phyloP scores from a whole-genome alignment of 2,329 filamentous ascomycete genomes.

The Blastomyces parvus region DNA sequence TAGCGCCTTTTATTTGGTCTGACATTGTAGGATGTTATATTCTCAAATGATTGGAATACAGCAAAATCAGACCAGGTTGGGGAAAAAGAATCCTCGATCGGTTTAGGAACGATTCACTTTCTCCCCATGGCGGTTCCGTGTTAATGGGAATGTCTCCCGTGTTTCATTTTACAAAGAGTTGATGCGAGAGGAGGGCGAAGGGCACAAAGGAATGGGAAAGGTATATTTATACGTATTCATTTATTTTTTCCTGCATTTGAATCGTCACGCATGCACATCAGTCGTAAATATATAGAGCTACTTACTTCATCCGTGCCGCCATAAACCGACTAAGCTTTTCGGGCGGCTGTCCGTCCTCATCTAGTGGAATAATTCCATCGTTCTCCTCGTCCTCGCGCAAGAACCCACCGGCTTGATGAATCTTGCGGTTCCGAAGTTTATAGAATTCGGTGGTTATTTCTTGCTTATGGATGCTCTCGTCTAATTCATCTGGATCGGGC shows the following conservation, averaged over 20 bases:
- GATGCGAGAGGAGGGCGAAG: neutral
- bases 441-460: conserved; percentile 79
- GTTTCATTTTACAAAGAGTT: neutral
- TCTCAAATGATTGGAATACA: neutral
- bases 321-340: conserved; percentile 40
- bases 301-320: conserved; percentile 35
- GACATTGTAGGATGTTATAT: neutral
- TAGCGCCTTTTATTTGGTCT: conserved; percentile 1
- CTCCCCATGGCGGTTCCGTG: conserved; percentile 4
- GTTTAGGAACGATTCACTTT: neutral
- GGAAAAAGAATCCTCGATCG: neutral
- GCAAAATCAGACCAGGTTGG: neutral
- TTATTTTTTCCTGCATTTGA: neutral
- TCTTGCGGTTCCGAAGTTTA: conserved; percentile 68
- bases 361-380: conserved; percentile 52
- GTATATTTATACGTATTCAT: neutral
- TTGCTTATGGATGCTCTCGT: conserved; percentile 61
- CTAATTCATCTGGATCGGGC: conserved; percentile 55
- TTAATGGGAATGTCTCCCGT: neutral
- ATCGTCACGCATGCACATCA: neutral
- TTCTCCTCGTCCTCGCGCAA: conserved; percentile 58
- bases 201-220: neutral
- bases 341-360: conserved; percentile 32
- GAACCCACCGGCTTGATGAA: conserved; percentile 76
- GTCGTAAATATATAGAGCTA: neutral